Percentiles rank a stretch among this genome's conserved stretches.
These are phyloP conservation scores for Trypanosoma brucei DNA, from an alignment of 208 protist species.

Conservation along the genomic window DNA sequence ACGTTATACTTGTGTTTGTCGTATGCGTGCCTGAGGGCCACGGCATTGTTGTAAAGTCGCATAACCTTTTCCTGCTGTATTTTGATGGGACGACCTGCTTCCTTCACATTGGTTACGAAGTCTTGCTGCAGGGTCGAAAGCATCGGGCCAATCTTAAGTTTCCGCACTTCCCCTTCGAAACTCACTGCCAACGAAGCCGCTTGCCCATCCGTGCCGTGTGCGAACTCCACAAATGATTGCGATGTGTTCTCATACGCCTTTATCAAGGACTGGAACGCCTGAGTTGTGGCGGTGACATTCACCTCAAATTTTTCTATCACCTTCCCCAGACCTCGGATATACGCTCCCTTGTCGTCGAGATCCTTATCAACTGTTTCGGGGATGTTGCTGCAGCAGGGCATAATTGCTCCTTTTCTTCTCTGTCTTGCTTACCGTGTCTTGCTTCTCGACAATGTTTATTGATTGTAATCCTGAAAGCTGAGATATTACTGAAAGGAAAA, in stretches of 20 bases:
- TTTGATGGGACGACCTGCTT: background rate
- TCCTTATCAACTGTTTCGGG: slow-evolving; percentile 6
- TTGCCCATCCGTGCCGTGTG: background rate
- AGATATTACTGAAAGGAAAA: background rate
- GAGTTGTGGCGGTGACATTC: background rate
- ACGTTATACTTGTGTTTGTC: background rate
- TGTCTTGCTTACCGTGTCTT: background rate
- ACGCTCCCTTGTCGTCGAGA: background rate
- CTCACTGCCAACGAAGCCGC: background rate
- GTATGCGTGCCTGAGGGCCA: background rate
- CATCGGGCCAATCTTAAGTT: background rate
- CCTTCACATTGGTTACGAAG: background rate
- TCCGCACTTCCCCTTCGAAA: slow-evolving; percentile 1
- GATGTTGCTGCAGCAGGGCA: background rate
- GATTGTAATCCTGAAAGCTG: no score
- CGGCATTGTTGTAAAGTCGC: background rate
- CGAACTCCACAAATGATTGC: slow-evolving; percentile 3
- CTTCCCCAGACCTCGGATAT: background rate
- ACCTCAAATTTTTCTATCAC: background rate
- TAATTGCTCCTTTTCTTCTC: background rate
- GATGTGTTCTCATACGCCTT: background rate
- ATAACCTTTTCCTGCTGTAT: slow-evolving; percentile 2
- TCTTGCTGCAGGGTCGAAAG: slow-evolving; percentile 2
- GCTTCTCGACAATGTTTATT: no score
- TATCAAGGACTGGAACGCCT: background rate